Conservation (phyloP, 2,329 filamentous ascomycete species). For the Exophiala phaeomuriformis region DNA sequence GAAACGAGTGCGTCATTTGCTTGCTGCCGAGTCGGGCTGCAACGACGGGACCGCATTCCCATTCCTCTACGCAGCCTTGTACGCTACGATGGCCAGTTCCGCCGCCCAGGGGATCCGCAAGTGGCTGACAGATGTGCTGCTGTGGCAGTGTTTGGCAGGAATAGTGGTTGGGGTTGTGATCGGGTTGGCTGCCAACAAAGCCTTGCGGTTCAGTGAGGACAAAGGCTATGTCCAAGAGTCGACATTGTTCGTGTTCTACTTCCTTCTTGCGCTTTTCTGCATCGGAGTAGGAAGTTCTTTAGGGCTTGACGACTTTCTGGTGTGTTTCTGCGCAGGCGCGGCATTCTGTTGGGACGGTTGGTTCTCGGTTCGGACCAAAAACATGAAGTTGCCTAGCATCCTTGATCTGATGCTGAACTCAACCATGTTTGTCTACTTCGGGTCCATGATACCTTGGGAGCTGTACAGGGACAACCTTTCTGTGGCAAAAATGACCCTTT, state of each 20-base stretch:
- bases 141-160: constrained; percentile 50
- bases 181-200: constrained; percentile 42
- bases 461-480: constrained; percentile 36
- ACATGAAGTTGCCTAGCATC: constrained; percentile 43
- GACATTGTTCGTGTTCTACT: constrained; percentile 50
- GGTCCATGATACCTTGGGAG: constrained; percentile 48
- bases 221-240: constrained; percentile 43
- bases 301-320: constrained; percentile 50
- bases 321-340: constrained; percentile 50
- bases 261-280: constrained; percentile 47
- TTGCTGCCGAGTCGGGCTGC: constrained; percentile 49
- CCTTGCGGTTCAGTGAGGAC: constrained; percentile 43
- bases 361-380: constrained; percentile 43
- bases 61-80: constrained; percentile 49
- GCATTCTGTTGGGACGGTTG: constrained; percentile 50
- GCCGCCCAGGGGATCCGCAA: constrained; percentile 40
- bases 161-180: constrained; percentile 42
- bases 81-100: constrained; percentile 32
- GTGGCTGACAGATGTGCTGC: constrained; percentile 48
- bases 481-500: constrained; percentile 38
- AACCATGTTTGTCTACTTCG: constrained; percentile 51
- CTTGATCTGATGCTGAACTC: constrained; percentile 51
- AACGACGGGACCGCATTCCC: constrained; percentile 51
- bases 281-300: constrained; percentile 47
- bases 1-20: constrained; percentile 44